Conservation (phyloP, 495 filamentous ascomycete species). For the Annulohypoxylon nitens region DNA sequence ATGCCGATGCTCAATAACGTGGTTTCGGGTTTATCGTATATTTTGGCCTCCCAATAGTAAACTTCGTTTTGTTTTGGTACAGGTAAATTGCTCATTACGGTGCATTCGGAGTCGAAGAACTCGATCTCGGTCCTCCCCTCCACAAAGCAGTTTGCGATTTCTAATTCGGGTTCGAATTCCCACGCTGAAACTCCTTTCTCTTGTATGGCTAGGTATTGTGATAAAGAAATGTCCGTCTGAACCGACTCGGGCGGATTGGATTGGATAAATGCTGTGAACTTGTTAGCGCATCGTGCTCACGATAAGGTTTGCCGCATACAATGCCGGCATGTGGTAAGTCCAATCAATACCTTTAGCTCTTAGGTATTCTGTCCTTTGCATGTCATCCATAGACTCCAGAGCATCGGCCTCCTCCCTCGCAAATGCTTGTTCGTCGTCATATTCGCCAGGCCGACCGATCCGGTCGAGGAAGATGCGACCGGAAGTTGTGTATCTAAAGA, state of each 20-base stretch:
- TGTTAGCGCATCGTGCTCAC: constrained; percentile 35
- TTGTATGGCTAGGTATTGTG: constrained; percentile 97
- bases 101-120: constrained; percentile 98
- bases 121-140: constrained; percentile 96
- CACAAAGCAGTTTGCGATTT: constrained; percentile 99
- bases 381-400: constrained; percentile 94
- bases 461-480: constrained; percentile 94
- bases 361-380: constrained; percentile 88
- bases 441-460: constrained; percentile 93
- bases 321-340: constrained; percentile 7
- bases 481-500: constrained; percentile 89
- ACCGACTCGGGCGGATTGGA: constrained; percentile 95
- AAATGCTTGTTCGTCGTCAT: constrained; percentile 96
- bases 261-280: constrained; percentile 82
- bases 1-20: constrained; percentile 90
- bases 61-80: constrained; percentile 99
- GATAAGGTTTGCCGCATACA: constrained; percentile 21
- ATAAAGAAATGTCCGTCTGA: constrained; percentile 96
- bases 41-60: constrained; percentile 99
- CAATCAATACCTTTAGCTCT: constrained; percentile 86
- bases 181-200: constrained; percentile 98
- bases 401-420: constrained; percentile 93
- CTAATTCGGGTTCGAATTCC: constrained; percentile 98
- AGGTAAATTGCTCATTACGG: constrained; percentile 95
- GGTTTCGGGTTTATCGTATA: constrained; percentile 94